A percentile compares a stretch with the other conserved stretches of the same genome.
phyloP scores from a whole-genome alignment of 1,284 basidiomycete genomes.

The Sutorius eximius region DNA sequence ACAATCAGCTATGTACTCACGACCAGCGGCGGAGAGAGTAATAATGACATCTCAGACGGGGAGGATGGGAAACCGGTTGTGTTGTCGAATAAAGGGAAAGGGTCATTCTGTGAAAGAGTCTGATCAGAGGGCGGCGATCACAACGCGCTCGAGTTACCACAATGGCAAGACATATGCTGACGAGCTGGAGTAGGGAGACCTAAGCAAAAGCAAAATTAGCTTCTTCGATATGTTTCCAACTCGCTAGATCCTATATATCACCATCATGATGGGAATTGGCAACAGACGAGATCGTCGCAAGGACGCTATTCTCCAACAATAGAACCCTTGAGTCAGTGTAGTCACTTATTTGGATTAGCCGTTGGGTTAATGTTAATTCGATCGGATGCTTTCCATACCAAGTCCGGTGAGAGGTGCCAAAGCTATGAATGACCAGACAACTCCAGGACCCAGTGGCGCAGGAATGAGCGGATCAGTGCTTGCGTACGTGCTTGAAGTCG shows the following conservation, averaged over 20 bases:
- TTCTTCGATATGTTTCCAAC: not conserved
- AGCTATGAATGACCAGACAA: not conserved
- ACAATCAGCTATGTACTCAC: not conserved
- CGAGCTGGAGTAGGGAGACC: constrained; percentile 20
- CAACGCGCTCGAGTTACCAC: not conserved
- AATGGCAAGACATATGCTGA: constrained; percentile 4
- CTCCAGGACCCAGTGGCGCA: not conserved
- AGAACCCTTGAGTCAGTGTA: constrained; percentile 23
- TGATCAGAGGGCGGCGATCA: not conserved
- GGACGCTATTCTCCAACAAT: constrained; percentile 26
- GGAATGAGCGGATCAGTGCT: not conserved
- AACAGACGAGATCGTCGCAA: constrained; percentile 6
- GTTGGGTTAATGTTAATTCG: not conserved
- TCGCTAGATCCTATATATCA: not conserved
- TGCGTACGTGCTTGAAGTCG: not conserved
- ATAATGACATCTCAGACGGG: not conserved
- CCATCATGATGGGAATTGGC: constrained; percentile 19
- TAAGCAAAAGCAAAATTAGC: not conserved
- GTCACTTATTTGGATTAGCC: constrained; percentile 14
- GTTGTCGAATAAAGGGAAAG: not conserved
- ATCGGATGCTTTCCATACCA: constrained; percentile 9
- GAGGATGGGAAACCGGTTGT: not conserved
- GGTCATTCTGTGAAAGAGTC: not conserved
- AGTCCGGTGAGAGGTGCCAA: constrained; percentile 12
- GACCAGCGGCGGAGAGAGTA: constrained; percentile 4